These are phyloP conservation scores for Brettanomyces bruxellensis DNA, from an alignment of 805 yeast genomes.

Conservation along the genomic window DNA sequence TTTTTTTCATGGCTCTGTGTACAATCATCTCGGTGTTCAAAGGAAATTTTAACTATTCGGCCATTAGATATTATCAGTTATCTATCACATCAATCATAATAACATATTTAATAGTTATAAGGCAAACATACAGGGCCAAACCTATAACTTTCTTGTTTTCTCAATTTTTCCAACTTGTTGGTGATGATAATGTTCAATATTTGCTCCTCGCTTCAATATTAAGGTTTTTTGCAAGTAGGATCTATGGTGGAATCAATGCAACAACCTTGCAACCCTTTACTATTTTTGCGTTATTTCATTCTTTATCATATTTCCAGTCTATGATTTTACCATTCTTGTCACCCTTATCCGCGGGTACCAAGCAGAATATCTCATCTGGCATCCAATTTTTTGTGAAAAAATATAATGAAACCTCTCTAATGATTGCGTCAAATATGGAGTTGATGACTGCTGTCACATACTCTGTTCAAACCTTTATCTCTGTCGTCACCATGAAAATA, in stretches of 20 bases:
- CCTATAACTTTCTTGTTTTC: constrained; percentile 20
- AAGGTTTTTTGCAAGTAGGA: constrained; percentile 23
- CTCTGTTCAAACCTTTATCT: constrained; percentile 32
- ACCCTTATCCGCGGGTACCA: constrained; percentile 14
- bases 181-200: constrained; percentile 61
- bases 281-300: constrained; percentile 58
- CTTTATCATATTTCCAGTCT: constrained; percentile 47
- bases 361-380: constrained; percentile 19
- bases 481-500: constrained; percentile 29
- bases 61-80: constrained; percentile 29
- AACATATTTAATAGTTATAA: constrained; percentile 56
- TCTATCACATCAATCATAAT: constrained; percentile 42
- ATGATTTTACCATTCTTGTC: constrained; percentile 46
- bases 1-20: constrained; percentile 32
- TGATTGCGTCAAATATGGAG: constrained; percentile 39
- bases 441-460: constrained; percentile 31
- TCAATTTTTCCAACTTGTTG: constrained; percentile 21
- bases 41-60: constrained; percentile 19
- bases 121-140: constrained; percentile 44
- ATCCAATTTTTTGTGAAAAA: constrained; percentile 27
- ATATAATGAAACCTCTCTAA: constrained; percentile 34
- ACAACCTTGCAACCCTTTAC: constrained; percentile 50
- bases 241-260: constrained; percentile 13
- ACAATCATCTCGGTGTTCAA: constrained; percentile 34
- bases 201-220: constrained; percentile 33